Conservation (phyloP, 2,329 filamentous ascomycete species). For the Rasamsonia emersonii region DNA sequence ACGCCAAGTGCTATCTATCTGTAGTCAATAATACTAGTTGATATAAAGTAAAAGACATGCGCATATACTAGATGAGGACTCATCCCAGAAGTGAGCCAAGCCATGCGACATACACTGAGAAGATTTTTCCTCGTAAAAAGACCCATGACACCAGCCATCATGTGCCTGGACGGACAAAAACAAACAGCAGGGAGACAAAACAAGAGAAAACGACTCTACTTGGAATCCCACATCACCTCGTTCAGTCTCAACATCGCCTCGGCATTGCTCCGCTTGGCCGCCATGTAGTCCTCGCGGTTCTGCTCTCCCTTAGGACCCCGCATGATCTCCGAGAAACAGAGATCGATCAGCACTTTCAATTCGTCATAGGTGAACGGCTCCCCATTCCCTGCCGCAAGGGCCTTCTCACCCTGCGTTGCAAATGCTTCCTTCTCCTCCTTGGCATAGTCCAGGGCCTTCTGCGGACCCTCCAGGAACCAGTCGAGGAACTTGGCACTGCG, state of each 20-base stretch:
- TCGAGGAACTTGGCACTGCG: constrained; percentile 39
- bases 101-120: too few species aligned
- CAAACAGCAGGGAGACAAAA: not conserved
- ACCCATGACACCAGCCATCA: too few species aligned
- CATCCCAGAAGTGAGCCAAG: too few species aligned
- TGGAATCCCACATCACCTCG: constrained; percentile 42
- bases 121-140: too few species aligned
- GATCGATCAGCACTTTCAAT: constrained; percentile 35
- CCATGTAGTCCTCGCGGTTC: constrained; percentile 38
- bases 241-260: constrained; percentile 37
- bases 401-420: constrained; percentile 24
- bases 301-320: constrained; percentile 32
- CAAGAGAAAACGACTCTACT: constrained; percentile 12
- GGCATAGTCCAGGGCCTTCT: constrained; percentile 36
- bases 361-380: constrained; percentile 40
- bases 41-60: too few species aligned
- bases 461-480: constrained; percentile 40
- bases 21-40: too few species aligned
- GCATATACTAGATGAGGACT: too few species aligned
- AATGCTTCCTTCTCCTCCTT: constrained; percentile 36
- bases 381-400: constrained; percentile 29
- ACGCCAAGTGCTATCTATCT: too few species aligned
- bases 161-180: too few species aligned
- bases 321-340: constrained; percentile 38
- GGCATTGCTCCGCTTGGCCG: constrained; percentile 36